Percentiles rank a stretch among this genome's conserved stretches.
These are phyloP conservation scores for Austroboletus festivus DNA, from an alignment of 768 basidiomycete species.

Conservation along the genomic window DNA sequence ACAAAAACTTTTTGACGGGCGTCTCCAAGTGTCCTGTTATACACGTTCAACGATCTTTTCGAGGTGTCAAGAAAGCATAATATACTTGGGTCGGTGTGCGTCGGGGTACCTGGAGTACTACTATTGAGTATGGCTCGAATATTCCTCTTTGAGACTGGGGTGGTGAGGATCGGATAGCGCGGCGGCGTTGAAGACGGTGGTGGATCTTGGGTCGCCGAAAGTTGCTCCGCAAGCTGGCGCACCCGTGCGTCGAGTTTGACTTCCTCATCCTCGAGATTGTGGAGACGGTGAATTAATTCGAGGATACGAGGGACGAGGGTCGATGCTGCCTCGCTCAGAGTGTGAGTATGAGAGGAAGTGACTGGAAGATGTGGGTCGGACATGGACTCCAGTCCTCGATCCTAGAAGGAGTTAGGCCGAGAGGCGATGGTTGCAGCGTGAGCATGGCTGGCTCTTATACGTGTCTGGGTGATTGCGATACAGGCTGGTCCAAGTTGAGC, in stretches of 20 bases:
- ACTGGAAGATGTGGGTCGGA: not conserved
- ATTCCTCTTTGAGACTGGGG: constrained; percentile 1
- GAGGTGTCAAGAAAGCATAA: not conserved
- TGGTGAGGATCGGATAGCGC: not conserved
- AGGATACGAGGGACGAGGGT: constrained; percentile 13
- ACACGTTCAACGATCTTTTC: not conserved
- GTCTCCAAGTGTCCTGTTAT: constrained; percentile 17
- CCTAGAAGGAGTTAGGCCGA: not conserved
- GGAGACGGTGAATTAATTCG: constrained; percentile 18
- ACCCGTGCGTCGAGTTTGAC: constrained; percentile 15
- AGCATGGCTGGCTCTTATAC: constrained; percentile 10
- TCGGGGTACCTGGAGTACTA: constrained; percentile 3
- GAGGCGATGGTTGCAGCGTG: not conserved
- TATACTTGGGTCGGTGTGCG: constrained; percentile 10
- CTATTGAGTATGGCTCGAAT: not conserved
- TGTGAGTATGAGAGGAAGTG: not conserved
- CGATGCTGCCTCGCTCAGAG: constrained; percentile 14
- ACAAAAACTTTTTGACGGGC: constrained; percentile 16
- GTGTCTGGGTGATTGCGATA: constrained; percentile 12
- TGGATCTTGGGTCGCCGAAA: not conserved
- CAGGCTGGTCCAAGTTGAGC: constrained; percentile 4
- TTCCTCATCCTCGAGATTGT: constrained; percentile 22
- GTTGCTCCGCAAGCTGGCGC: constrained; percentile 8
- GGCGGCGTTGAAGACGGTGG: not conserved
- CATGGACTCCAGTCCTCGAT: constrained; percentile 6